phyloP scores from a whole-genome alignment of 2,329 filamentous ascomycete genomes.

The Paecilomyces formosus region DNA sequence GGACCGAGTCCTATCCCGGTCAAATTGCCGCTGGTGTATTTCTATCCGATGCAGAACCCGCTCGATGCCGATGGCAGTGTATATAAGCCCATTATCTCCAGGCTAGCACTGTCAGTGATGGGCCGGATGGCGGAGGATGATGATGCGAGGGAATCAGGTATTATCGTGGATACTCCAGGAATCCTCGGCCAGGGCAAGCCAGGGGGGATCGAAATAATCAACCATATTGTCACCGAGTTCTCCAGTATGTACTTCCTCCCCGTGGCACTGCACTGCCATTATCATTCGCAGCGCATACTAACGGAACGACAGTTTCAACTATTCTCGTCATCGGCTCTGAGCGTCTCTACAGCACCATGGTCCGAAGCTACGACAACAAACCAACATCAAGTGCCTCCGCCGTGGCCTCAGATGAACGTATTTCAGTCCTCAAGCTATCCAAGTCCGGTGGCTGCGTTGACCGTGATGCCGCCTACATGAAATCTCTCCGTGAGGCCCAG shows the following conservation, averaged over 20 bases:
- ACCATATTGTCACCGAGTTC: slow-evolving; percentile 68
- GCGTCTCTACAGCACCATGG: slow-evolving; percentile 65
- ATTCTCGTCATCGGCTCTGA: slow-evolving; percentile 78
- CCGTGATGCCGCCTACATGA: slow-evolving; percentile 66
- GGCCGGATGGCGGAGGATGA: slow-evolving; percentile 70
- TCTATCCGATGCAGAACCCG: slow-evolving; percentile 67
- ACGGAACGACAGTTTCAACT: slow-evolving; percentile 55
- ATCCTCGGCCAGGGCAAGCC: slow-evolving; percentile 57
- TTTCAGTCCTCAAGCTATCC: slow-evolving; percentile 70
- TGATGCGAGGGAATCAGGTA: slow-evolving; percentile 62
- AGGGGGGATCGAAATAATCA: slow-evolving; percentile 65
- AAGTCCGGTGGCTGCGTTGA: slow-evolving; percentile 81
- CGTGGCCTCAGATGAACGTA: slow-evolving; percentile 51
- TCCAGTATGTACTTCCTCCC: slow-evolving; percentile 41
- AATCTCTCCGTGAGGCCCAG: slow-evolving; percentile 63
- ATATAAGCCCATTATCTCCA: slow-evolving; percentile 66
- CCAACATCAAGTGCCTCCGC: slow-evolving; percentile 40
- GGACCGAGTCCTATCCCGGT: slow-evolving; percentile 83
- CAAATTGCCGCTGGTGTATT: slow-evolving; percentile 86
- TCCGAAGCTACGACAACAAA: slow-evolving; percentile 56
- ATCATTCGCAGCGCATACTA: slow-evolving; percentile 4
- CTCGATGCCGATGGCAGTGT: slow-evolving; percentile 61
- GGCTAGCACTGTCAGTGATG: slow-evolving; percentile 70
- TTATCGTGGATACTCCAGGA: slow-evolving; percentile 79
- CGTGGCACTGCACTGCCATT: background rate